phyloP scores from a whole-genome alignment of 2,329 filamentous ascomycete genomes.

The Epichloe gansuensis region DNA sequence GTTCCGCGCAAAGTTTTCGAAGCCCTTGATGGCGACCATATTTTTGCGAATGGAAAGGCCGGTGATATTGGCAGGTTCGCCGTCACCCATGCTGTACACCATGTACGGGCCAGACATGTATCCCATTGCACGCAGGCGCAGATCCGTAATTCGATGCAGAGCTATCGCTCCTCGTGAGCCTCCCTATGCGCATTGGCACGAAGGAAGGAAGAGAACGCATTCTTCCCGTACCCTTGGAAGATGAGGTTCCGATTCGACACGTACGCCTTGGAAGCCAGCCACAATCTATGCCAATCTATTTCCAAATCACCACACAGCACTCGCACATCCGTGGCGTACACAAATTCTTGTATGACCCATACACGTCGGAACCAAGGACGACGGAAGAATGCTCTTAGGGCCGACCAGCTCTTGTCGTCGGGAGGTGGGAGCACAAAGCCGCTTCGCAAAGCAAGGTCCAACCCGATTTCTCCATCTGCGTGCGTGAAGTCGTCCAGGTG shows the following conservation, averaged over 20 bases:
- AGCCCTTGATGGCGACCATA: slow-evolving; percentile 3
- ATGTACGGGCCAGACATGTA: slow-evolving; percentile 7
- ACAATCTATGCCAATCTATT: slow-evolving; percentile 7
- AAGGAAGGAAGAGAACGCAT: background rate
- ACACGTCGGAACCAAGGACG: slow-evolving; percentile 9
- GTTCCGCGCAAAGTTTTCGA: background rate
- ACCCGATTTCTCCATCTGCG: slow-evolving; percentile 3
- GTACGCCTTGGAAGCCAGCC: slow-evolving; percentile 8
- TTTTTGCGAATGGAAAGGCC: slow-evolving; percentile 5
- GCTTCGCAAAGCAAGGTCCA: slow-evolving; percentile 2
- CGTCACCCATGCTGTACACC: slow-evolving; percentile 2
- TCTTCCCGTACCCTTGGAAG: slow-evolving; percentile 1
- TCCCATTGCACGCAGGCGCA: slow-evolving; percentile 6
- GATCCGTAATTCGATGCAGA: slow-evolving; percentile 3
- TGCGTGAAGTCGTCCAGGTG: slow-evolving; percentile 5
- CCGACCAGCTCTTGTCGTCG: slow-evolving; percentile 4
- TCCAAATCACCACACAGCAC: slow-evolving; percentile 6
- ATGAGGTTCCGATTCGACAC: slow-evolving; percentile 6
- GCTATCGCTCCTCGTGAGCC: slow-evolving; percentile 4
- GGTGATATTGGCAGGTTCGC: background rate
- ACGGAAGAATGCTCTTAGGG: slow-evolving; percentile 6
- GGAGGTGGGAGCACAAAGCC: slow-evolving; percentile 4
- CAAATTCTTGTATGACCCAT: slow-evolving; percentile 10
- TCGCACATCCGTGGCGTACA: slow-evolving; percentile 6
- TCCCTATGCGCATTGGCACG: slow-evolving; percentile 3